Percentiles rank a stretch among this genome's conserved stretches.
Conservation (phyloP, 306 rosid species). For the Dryas alaskensis region DNA sequence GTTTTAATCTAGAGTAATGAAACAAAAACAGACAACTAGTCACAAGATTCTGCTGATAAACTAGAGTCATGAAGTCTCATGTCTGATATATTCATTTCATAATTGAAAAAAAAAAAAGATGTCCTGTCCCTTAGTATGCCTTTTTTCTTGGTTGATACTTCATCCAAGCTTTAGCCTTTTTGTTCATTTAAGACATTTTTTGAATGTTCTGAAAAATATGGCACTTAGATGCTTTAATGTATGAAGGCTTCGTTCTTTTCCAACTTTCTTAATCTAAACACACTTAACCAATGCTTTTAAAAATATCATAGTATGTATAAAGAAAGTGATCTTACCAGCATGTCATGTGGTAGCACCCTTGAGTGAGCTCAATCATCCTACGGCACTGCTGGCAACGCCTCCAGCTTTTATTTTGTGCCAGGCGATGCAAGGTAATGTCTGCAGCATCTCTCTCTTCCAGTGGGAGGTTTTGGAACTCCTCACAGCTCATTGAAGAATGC, state of each 20-base stretch:
- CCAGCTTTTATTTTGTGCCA: slow-evolving; percentile 80
- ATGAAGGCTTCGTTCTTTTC: too few relatives aligned
- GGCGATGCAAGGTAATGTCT: slow-evolving; percentile 64
- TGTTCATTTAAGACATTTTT: not conserved
- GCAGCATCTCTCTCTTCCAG: slow-evolving; percentile 75
- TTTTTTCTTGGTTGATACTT: too few relatives aligned
- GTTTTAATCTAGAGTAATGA: too few relatives aligned
- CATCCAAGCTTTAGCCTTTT: not conserved
- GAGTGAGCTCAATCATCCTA: slow-evolving; percentile 77
- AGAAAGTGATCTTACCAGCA: slow-evolving; percentile 69
- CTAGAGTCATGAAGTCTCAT: not conserved
- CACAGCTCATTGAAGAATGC: slow-evolving; percentile 89
- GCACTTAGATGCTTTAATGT: not conserved
- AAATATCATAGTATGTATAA: not conserved
- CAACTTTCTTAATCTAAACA: not conserved
- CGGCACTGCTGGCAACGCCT: slow-evolving; percentile 89
- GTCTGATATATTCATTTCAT: not conserved
- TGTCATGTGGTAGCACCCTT: slow-evolving; percentile 89
- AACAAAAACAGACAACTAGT: too few relatives aligned
- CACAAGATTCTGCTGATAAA: too few relatives aligned
- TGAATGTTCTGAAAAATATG: not conserved
- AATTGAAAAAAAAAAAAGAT: not conserved
- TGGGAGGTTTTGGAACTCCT: slow-evolving; percentile 68
- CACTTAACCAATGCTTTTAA: not conserved
- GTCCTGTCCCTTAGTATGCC: not conserved